These are phyloP conservation scores for Pulveroboletus sp. DNA, from an alignment of 768 basidiomycete species.

Conservation along the genomic window DNA sequence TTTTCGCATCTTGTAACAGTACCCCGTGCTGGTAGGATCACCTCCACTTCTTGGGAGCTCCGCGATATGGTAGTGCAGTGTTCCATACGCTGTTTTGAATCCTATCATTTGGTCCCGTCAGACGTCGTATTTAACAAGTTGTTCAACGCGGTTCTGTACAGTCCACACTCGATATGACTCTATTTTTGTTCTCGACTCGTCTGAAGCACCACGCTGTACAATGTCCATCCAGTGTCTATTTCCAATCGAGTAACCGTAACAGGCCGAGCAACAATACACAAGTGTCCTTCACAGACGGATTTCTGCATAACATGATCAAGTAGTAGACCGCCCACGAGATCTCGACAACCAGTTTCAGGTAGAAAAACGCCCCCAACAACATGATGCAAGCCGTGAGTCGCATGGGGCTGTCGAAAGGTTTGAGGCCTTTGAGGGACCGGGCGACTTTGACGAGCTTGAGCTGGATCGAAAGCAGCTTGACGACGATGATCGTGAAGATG, in stretches of 20 bases:
- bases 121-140: no score
- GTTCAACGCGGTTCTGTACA: no score
- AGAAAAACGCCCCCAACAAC: slow-evolving; percentile 21
- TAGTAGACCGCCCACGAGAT: slow-evolving; percentile 19
- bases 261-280: slow-evolving; percentile 19
- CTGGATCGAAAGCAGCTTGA: slow-evolving; percentile 21
- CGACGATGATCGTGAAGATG: slow-evolving; percentile 29
- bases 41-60: no score
- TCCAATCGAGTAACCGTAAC: slow-evolving; percentile 30
- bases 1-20: no score
- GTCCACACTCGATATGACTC: no score
- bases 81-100: no score
- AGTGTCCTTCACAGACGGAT: slow-evolving; percentile 25
- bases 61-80: no score
- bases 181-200: slow-evolving; percentile 14
- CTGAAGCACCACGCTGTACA: no score
- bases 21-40: no score
- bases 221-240: slow-evolving; percentile 10
- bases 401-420: slow-evolving; percentile 23
- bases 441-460: no score
- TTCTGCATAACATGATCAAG: slow-evolving; percentile 25
- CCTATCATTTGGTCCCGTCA: no score
- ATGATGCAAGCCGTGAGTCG: slow-evolving; percentile 21
- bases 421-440: not conserved
- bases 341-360: slow-evolving; percentile 26